phyloP scores from a whole-genome alignment of 1,284 basidiomycete genomes.

The Ganoderma meredithae region DNA sequence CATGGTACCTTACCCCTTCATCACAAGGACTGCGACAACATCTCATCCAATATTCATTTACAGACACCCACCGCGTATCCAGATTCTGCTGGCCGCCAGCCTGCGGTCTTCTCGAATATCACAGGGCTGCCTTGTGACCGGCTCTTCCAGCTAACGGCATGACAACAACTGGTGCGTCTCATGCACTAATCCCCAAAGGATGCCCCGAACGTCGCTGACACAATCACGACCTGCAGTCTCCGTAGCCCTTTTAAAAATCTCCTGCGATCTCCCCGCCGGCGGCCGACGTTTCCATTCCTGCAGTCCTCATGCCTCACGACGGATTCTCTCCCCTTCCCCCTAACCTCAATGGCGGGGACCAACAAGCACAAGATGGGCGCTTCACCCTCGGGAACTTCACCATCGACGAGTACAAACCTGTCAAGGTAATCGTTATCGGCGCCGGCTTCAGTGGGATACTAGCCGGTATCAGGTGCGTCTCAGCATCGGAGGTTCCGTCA shows the following conservation, averaged over 20 bases:
- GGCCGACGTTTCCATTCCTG: not conserved
- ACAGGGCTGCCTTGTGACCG: not conserved
- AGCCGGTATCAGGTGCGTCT: slow-evolving; percentile 54
- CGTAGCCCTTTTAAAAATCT: not conserved
- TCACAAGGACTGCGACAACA: not conserved
- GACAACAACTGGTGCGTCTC: no score
- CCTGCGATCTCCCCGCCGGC: not conserved
- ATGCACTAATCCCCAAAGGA: no score
- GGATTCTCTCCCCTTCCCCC: not conserved
- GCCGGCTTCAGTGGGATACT: slow-evolving; percentile 63
- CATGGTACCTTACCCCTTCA: not conserved
- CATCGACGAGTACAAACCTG: slow-evolving; percentile 56
- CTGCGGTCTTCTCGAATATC: not conserved
- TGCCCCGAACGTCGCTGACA: no score
- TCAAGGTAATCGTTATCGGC: slow-evolving; percentile 60
- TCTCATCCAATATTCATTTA: not conserved
- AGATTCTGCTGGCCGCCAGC: not conserved
- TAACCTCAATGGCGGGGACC: not conserved
- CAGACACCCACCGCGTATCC: not conserved
- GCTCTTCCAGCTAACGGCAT: not conserved
- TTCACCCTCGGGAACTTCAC: slow-evolving; percentile 40
- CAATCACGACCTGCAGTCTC: not conserved
- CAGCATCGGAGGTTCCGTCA: no score
- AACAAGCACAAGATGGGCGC: not conserved
- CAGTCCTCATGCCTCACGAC: not conserved